A percentile compares a stretch with the other conserved stretches of the same genome.
These are phyloP conservation scores for Quercus dentata DNA, from an alignment of 306 rosid genomes.

Conservation along the genomic window DNA sequence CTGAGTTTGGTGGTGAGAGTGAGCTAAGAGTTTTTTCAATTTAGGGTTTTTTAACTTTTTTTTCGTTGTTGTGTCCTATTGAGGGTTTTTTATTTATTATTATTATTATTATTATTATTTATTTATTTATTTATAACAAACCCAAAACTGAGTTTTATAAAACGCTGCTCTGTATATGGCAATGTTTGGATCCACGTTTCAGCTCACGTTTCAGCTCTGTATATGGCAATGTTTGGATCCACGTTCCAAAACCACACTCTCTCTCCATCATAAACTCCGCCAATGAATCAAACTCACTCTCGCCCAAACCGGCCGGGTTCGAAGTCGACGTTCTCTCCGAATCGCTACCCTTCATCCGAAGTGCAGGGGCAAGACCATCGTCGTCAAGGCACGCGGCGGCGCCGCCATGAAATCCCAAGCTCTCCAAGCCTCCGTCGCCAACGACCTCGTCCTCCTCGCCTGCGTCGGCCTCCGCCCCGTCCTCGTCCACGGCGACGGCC, in stretches of 20 bases:
- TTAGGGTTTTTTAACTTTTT: no score
- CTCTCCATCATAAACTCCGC: conserved; percentile 25
- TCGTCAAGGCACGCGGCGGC: conserved; percentile 90
- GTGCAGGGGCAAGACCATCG: conserved; percentile 87
- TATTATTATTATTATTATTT: no score
- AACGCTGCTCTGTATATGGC: not conserved
- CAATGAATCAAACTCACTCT: not conserved
- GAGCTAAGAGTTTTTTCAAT: no score
- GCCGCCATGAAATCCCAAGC: conserved; percentile 86
- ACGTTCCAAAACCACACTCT: conserved; percentile 4
- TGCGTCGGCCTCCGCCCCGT: conserved; percentile 86
- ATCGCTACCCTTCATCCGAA: conserved; percentile 93
- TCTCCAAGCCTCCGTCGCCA: conserved; percentile 85
- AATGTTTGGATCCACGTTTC: no score
- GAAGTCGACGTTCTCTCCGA: conserved; percentile 91
- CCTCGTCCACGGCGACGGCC: conserved; percentile 93
- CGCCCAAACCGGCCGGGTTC: conserved; percentile 58
- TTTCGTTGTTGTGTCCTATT: no score
- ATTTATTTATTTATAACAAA: no score
- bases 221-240: no score
- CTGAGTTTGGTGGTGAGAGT: no score
- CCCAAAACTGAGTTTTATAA: no score
- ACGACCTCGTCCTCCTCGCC: conserved; percentile 88
- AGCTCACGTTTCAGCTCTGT: no score
- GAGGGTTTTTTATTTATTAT: no score